Conservation (phyloP, 2,329 filamentous ascomycete genomes). For the Pezicula carpinea region DNA sequence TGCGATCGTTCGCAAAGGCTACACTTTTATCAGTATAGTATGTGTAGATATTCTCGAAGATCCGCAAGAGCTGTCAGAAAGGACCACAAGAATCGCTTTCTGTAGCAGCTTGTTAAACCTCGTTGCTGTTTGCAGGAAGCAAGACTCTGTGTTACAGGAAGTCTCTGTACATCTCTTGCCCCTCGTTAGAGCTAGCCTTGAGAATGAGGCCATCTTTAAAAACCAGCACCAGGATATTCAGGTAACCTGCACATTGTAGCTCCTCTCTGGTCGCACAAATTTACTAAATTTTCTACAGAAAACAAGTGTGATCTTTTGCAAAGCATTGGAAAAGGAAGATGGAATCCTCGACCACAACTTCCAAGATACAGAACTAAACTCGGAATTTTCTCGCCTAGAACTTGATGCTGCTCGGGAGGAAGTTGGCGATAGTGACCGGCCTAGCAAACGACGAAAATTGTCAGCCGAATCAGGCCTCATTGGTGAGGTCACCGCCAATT, state of each 20-base stretch:
- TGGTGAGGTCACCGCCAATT: conserved; percentile 28
- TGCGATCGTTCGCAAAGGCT: conserved; percentile 26
- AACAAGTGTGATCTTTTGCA: conserved; percentile 12
- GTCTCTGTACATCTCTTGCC: conserved; percentile 20
- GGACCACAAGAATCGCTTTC: conserved; percentile 8
- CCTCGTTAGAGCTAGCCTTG: conserved; percentile 9
- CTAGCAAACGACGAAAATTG: conserved; percentile 26
- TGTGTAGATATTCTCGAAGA: conserved; percentile 21
- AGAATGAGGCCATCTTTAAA: conserved; percentile 2
- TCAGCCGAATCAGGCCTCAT: conserved; percentile 26
- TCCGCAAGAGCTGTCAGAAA: conserved; percentile 11
- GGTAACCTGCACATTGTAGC: conserved; percentile 11
- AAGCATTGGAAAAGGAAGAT: conserved; percentile 12
- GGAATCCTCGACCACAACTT: neutral
- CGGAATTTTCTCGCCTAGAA: conserved; percentile 18
- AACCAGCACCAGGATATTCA: conserved; percentile 21
- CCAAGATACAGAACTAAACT: conserved; percentile 10
- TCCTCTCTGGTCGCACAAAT: neutral
- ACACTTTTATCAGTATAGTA: conserved; percentile 20
- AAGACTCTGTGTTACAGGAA: conserved; percentile 17
- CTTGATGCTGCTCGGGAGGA: conserved; percentile 8
- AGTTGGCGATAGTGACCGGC: conserved; percentile 8
- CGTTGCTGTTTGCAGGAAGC: conserved; percentile 15
- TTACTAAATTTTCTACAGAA: conserved; percentile 15
- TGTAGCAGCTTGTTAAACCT: conserved; percentile 21